Evolutionary conservation across 768 basidiomycete species (phyloP), one percentile per base, ranked within the genome.

Genomic region (Pulveroboletus sp.): DNA sequence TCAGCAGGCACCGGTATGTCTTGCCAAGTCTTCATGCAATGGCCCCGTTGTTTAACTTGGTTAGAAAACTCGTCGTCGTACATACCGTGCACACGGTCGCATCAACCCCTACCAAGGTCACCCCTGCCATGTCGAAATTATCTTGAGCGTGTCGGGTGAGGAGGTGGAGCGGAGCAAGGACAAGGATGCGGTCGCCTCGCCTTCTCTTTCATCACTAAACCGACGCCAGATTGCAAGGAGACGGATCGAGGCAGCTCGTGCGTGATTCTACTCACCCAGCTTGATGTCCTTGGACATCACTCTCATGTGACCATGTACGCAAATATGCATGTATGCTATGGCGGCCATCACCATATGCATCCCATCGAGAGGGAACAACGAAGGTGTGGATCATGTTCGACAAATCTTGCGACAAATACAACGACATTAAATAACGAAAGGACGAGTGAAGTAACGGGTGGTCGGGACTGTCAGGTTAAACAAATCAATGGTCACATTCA

Each of bases 91-190:
- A 38, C 93, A 94, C 63, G 92, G 92, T 82, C 87, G 92, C 50
- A 94, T 94, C 74, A 99, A 99, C 76, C 95, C 97, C 31, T 98
- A 97, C 83, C 92, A 97, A 73, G 95, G 95, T 36, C 91, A 94
- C 74, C 97, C 97, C 35, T 88, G 86, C 71, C 97, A 98, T 66
- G 87, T 98, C 57, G 95, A 98, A 70, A 84, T 94, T 68, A 92
- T 98, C 68, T 85, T 98, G 54, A 75, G 83, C 41, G 85, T 85
- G 46, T 73, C 81, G 33, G 84, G 86, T 34, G 81, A 78, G 54
- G 85, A 91, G 69, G 93, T 98, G 43, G 90, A 95, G 76, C 90
- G 93, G 70, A 84, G 84, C 68, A 94, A 90, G 62, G 92, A 94
- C 74, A 86, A 88, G 70, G 80, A 77, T 40, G 69, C 65, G 24